Evolutionary conservation across 192 early-diverging fungal genomes (phyloP).

Genomic region (Bifiguratus adelaidae): DNA sequence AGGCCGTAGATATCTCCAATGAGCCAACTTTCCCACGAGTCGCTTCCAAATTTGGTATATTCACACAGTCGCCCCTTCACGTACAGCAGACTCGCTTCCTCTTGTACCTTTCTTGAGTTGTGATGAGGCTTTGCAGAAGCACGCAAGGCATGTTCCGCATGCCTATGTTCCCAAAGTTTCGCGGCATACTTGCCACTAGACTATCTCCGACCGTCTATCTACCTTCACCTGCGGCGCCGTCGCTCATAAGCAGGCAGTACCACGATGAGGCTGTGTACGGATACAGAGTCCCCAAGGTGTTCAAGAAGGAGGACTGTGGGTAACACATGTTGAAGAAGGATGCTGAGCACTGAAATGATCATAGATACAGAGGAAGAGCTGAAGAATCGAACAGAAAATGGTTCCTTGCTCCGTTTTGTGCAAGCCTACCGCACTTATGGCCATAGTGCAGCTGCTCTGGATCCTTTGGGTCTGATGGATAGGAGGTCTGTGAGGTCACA

Average conservation of each 20-base stretch:
- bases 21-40: too few relatives aligned
- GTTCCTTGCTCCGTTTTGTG: constrained; percentile 79
- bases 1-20: too few relatives aligned
- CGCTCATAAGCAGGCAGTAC: constrained; percentile 39
- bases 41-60: too few relatives aligned
- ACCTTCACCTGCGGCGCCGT: too few relatives aligned
- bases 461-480: constrained; percentile 70
- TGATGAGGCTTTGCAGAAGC: too few relatives aligned
- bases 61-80: too few relatives aligned
- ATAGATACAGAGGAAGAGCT: constrained; percentile 68
- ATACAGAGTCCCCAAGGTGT: constrained; percentile 66
- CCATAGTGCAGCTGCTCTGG: constrained; percentile 74
- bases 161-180: too few relatives aligned
- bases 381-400: constrained; percentile 70
- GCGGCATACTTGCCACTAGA: too few relatives aligned
- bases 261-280: constrained; percentile 81
- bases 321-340: background rate
- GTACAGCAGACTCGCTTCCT: too few relatives aligned
- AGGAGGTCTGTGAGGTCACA: background rate
- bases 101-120: too few relatives aligned
- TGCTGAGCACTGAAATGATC: background rate
- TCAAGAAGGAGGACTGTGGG: constrained; percentile 68
- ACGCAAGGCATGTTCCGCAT: too few relatives aligned
- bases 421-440: constrained; percentile 70
- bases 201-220: too few relatives aligned